phyloP scores from a whole-genome alignment of 176 grass and related monocot genomes.

The Triticum turgidum region DNA sequence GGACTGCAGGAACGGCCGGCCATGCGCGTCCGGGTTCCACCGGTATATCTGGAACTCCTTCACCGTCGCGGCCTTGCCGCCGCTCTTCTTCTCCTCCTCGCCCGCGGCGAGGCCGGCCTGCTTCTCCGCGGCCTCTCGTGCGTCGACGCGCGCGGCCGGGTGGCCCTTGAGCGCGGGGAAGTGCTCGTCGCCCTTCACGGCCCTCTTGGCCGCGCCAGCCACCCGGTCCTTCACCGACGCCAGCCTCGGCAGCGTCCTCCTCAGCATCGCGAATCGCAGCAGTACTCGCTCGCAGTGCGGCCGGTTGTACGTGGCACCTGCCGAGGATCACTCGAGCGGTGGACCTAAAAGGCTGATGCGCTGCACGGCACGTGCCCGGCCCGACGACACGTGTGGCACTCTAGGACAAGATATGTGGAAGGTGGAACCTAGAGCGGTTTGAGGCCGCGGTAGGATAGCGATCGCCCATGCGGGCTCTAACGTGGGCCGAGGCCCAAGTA shows the following conservation, averaged over 20 bases:
- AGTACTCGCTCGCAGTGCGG: background rate
- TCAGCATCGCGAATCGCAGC: background rate
- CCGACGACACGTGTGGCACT: conserved; percentile 1
- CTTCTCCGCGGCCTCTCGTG: conserved; percentile 44
- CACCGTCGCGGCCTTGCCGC: background rate
- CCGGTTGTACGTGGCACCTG: background rate
- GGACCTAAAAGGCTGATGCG: background rate
- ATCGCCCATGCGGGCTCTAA: too few species aligned
- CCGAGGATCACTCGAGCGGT: background rate
- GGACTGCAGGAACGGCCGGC: conserved; percentile 60
- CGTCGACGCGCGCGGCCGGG: conserved; percentile 38
- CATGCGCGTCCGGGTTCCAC: conserved; percentile 64
- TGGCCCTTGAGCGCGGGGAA: conserved; percentile 53
- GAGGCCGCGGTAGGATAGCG: too few species aligned
- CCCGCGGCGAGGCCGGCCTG: conserved; percentile 19
- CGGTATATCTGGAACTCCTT: conserved; percentile 79
- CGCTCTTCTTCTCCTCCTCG: background rate
- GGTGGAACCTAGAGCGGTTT: background rate
- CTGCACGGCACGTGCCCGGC: background rate
- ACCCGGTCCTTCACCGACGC: conserved; percentile 54
- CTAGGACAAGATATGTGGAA: background rate
- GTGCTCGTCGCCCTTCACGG: conserved; percentile 28
- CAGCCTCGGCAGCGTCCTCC: conserved; percentile 38
- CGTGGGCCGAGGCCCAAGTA: too few species aligned
- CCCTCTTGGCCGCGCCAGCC: conserved; percentile 18